phyloP scores from a whole-genome alignment of 306 rosid species.

The Canavalia ensiformis region DNA sequence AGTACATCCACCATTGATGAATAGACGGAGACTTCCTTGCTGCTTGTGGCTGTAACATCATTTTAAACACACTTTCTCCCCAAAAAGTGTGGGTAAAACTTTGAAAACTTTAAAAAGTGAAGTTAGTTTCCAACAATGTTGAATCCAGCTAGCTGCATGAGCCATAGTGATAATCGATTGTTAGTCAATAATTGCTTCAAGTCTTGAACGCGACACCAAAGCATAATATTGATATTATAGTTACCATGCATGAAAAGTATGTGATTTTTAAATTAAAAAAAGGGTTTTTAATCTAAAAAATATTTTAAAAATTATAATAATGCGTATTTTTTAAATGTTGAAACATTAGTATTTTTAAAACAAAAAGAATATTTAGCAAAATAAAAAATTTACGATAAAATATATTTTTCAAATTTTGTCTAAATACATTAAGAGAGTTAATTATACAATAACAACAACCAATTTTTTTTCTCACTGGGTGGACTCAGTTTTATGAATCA shows the following conservation, averaged over 20 bases:
- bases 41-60: constrained; percentile 44
- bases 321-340: too few relatives aligned
- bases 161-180: neutral
- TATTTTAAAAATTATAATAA: too few relatives aligned
- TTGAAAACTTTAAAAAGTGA: constrained; percentile 34
- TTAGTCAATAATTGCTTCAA: constrained; percentile 41
- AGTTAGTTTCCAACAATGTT: constrained; percentile 13
- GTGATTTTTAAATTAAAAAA: too few relatives aligned
- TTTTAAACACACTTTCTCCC: neutral
- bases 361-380: too few relatives aligned
- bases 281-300: too few relatives aligned
- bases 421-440: neutral
- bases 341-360: too few relatives aligned
- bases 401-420: neutral
- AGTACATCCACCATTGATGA: neutral
- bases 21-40: neutral
- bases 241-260: neutral
- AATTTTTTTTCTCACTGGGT: neutral
- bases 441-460: neutral
- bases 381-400: too few relatives aligned
- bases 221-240: neutral
- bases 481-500: neutral
- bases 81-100: constrained; percentile 23
- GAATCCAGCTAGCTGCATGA: constrained; percentile 32
- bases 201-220: neutral